phyloP scores from a whole-genome alignment of 768 basidiomycete species.

The Lactifluus subvellereus region DNA sequence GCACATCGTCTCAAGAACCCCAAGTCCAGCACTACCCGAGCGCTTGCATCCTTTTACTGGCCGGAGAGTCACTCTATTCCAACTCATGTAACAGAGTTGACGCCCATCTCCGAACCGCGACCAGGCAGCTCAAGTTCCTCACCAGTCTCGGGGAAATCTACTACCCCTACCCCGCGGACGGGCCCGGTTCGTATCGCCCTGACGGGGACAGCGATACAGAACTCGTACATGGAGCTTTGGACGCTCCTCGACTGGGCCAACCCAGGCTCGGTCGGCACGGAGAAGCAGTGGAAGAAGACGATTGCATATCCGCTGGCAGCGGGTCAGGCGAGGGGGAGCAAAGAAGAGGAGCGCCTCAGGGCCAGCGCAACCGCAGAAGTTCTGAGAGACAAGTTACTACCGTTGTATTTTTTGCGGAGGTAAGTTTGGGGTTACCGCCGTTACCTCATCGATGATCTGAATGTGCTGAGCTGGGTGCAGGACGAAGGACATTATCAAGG shows the following conservation, averaged over 20 bases:
- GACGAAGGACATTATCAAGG: conserved; percentile 70
- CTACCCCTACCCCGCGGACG: conserved; percentile 2
- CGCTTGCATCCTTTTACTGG: conserved; percentile 67
- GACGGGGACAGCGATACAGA: conserved; percentile 83
- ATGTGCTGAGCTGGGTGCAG: conserved; percentile 30
- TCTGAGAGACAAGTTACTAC: conserved; percentile 64
- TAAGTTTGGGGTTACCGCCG: conserved; percentile 26
- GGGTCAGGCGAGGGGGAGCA: conserved; percentile 64
- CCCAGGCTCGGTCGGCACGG: conserved; percentile 68
- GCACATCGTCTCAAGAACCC: conserved; percentile 87
- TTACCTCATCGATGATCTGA: not conserved
- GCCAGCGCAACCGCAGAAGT: conserved; percentile 56
- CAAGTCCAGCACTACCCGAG: conserved; percentile 53
- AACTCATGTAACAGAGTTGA: conserved; percentile 24
- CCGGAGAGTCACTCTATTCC: conserved; percentile 14
- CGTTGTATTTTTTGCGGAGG: conserved; percentile 81
- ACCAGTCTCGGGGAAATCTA: not conserved
- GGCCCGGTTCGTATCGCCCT: conserved; percentile 63
- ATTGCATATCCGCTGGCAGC: conserved; percentile 60
- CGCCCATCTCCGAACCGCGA: not conserved
- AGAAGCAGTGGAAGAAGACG: conserved; percentile 69
- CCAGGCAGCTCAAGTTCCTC: not conserved
- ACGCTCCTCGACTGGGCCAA: conserved; percentile 91
- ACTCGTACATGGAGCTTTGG: conserved; percentile 87
- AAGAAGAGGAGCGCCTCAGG: conserved; percentile 53